Conservation (phyloP, 192 early-diverging fungal species). For the Pilobolus umbonatus region DNA sequence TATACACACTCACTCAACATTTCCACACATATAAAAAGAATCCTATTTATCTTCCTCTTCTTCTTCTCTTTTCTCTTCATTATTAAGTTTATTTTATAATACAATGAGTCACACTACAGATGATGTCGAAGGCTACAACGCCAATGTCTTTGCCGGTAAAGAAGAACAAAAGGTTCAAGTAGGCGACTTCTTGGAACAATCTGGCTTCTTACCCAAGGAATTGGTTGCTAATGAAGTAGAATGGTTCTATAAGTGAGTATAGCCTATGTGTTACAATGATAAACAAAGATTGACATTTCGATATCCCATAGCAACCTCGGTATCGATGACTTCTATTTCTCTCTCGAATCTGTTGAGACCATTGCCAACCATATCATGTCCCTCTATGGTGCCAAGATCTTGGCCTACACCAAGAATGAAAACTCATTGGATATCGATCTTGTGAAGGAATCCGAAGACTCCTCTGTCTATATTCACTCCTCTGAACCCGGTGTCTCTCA, state of each 20-base stretch:
- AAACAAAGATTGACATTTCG: not conserved
- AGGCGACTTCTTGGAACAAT: constrained; percentile 74
- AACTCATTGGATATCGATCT: constrained; percentile 77
- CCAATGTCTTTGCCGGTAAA: constrained; percentile 88
- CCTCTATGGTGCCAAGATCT: constrained; percentile 92
- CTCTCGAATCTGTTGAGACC: constrained; percentile 81
- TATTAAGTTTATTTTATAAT: too few species aligned
- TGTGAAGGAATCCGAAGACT: constrained; percentile 83
- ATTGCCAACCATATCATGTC: constrained; percentile 95
- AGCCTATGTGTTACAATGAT: not conserved
- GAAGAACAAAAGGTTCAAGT: constrained; percentile 89
- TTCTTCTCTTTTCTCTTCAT: too few species aligned
- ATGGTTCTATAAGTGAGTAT: constrained; percentile 63
- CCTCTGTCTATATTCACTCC: constrained; percentile 96
- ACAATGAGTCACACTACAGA: constrained; percentile 2
- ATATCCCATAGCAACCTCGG: constrained; percentile 71
- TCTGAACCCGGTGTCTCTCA: constrained; percentile 89
- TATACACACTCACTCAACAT: too few species aligned
- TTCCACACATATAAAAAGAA: too few species aligned
- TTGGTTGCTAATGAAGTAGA: constrained; percentile 84
- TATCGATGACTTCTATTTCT: constrained; percentile 99
- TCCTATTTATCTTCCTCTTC: too few species aligned
- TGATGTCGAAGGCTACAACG: constrained; percentile 58
- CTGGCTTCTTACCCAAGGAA: constrained; percentile 86
- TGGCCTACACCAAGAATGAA: constrained; percentile 85